Evolutionary conservation across 2,329 filamentous ascomycete genomes (phyloP), one percentile per base, ranked within the genome.

Genomic region (Leptographium lundbergii): DNA sequence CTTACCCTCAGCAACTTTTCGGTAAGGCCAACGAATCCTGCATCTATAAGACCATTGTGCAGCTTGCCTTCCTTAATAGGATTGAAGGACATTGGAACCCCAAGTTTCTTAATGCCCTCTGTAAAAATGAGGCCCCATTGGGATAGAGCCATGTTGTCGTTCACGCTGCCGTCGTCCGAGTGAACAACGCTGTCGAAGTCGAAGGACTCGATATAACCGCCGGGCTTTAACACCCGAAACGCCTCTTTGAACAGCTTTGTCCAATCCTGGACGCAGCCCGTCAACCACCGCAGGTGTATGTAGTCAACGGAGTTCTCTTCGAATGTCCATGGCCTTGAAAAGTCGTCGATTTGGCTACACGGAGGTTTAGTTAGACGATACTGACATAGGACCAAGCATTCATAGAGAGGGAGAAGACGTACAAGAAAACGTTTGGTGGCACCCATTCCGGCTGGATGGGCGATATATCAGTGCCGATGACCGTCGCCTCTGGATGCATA

Each of bases 381-480:
- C 7, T 29, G 27, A 29, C 7, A 29, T 11, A 17, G n/a, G 24
- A 14, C 39, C 11, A 25, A 27, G 53, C 25, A 14, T 32, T 42
- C 27, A 13, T 4, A 13, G 5, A 2, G 29, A 27, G n/a, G n/a
- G n/a, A n/a, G n/a, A n/a, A n/a, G n/a, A 60, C 56, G 27, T 42
- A 61, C 59, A 61, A 61, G 7, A 25, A 17, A 34, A 61, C 27
- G 39, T 62, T 62, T 2, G 61, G 59, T 10, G 61, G 32, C 6
- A 62, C 57, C 61, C 59, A 62, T 29, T 34, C 45, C 22, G 61
- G 61, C 55, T 62, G 61, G n/a, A 75, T 72, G 5, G 74, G 73
- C 5, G 74, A 76, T 3, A 77, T 69, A 60, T 76, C 74, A 22
- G 71, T 75, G 52, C 74, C 74, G 53, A 67, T 73, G 58, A 76